Evolutionary conservation across 768 basidiomycete genomes (phyloP).

Genomic region (Rhizopogon roseolus): DNA sequence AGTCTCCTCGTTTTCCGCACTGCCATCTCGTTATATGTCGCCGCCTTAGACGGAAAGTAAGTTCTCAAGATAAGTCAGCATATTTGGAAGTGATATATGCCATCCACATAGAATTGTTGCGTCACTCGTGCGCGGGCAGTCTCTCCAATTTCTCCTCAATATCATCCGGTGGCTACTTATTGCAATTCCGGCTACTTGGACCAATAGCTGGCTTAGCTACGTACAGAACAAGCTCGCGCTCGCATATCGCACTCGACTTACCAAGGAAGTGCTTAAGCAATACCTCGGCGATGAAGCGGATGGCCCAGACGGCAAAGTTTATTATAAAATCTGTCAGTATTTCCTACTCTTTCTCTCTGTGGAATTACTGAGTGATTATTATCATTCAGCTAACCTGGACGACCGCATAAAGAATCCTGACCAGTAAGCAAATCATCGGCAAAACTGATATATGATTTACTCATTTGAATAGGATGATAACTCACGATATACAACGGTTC

Average conservation of each 20-base stretch:
- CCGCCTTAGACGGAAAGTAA: conserved; percentile 87
- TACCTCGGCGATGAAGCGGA: conserved; percentile 77
- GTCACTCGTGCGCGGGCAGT: conserved; percentile 84
- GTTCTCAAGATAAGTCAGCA: conserved; percentile 18
- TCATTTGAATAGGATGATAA: conserved; percentile 68
- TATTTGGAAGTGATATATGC: conserved; percentile 1
- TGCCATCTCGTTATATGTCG: conserved; percentile 90
- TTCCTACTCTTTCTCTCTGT: not conserved
- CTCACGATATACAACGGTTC: conserved; percentile 93
- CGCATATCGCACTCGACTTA: conserved; percentile 83
- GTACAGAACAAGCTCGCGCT: conserved; percentile 91
- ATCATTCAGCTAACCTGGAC: conserved; percentile 77
- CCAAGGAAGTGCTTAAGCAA: conserved; percentile 72
- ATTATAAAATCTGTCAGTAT: conserved; percentile 82
- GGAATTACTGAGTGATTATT: conserved; percentile 2
- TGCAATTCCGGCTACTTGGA: conserved; percentile 91
- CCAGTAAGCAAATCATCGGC: conserved; percentile 49
- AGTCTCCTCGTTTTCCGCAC: conserved; percentile 86
- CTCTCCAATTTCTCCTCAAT: conserved; percentile 73
- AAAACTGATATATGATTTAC: not conserved
- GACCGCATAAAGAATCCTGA: conserved; percentile 96
- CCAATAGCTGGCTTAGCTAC: conserved; percentile 89
- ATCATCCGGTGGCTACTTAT: conserved; percentile 89
- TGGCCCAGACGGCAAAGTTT: conserved; percentile 71
- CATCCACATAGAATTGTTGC: conserved; percentile 73